phyloP scores from a whole-genome alignment of 2,329 filamentous ascomycete genomes.

The Cordyceps fumosorosea region DNA sequence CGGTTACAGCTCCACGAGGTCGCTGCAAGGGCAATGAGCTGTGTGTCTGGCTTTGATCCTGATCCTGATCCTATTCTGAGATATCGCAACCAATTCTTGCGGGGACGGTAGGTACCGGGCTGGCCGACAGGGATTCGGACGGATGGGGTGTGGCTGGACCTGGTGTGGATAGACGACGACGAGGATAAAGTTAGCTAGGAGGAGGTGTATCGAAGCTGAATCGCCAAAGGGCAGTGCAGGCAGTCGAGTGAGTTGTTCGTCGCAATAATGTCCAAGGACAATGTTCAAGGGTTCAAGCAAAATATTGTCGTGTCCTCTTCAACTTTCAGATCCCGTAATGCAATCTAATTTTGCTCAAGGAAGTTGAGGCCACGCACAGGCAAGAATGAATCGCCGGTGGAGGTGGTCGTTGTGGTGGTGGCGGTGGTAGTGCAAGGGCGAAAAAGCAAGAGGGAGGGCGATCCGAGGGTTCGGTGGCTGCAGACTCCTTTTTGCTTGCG shows the following conservation, averaged over 20 bases:
- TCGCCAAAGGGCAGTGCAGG: not conserved
- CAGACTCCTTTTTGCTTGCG: not conserved
- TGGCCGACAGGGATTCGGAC: constrained; percentile 1
- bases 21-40: not conserved
- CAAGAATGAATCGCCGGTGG: not conserved
- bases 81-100: not conserved
- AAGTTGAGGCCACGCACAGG: not conserved
- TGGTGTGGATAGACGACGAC: not conserved
- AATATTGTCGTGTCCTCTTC: not conserved
- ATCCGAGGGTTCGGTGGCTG: constrained; percentile 1
- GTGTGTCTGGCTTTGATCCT: not conserved
- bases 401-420: not conserved
- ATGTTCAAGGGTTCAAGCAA: not conserved
- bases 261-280: not conserved
- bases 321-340: not conserved
- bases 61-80: not conserved
- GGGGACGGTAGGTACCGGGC: not conserved
- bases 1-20: not conserved
- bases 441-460: constrained; percentile 1
- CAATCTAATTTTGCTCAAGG: not conserved
- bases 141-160: not conserved
- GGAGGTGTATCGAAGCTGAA: not conserved
- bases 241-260: not conserved
- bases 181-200: not conserved
- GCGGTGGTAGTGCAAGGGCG: constrained; percentile 3